Evolutionary conservation across 169 alveolate genomes (phyloP), one percentile per base, ranked within the genome.

Genomic region (Plasmodium inui): DNA sequence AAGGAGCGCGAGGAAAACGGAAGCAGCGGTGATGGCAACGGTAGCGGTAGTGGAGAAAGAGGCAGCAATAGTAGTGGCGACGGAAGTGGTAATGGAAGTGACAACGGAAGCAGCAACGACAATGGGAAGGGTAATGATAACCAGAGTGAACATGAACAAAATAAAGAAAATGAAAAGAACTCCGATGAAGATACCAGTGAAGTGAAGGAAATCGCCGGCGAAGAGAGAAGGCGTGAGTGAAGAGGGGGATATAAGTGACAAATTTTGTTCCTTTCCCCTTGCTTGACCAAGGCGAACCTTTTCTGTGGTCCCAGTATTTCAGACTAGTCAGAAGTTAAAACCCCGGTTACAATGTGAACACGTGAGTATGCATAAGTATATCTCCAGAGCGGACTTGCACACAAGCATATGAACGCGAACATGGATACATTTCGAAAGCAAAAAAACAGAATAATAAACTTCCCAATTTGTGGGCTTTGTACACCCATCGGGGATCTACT

Each of bases 131-230:
- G 22, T 1, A 17, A 57, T 41, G 80, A 57, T 26, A 46, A 57
- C 44, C 57, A 82, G 6, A 57, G 26, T 30, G 37, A 57, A 26
- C 22, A 28, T 12, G 37, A 28, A 82, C 57, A 61, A 2, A 61
- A 82, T 82, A 14, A 82, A n/a, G 74, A 82, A n/a, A 53, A 73
- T 19, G 67, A 85, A 32, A 81, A 22, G n/a, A 39, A 53, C 7
- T 81, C 78, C 0, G 37, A 81, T 81, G 89, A 81, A 53, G 30
- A 28, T 81, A 76, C 44, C 41, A 14, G 55, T 44, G 41, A 57
- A 78, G 89, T 39, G n/a, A 79, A 61, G 39, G 78, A 76, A 39
- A 88, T 82, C 28, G 50, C 3, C 14, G 37, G 71, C 50, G 94
- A 88, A 9, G 14, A 9, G 14, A 70, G 32, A 61, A 79, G 7